Conservation (phyloP, 768 basidiomycete genomes). For the Boletus bicolor region DNA sequence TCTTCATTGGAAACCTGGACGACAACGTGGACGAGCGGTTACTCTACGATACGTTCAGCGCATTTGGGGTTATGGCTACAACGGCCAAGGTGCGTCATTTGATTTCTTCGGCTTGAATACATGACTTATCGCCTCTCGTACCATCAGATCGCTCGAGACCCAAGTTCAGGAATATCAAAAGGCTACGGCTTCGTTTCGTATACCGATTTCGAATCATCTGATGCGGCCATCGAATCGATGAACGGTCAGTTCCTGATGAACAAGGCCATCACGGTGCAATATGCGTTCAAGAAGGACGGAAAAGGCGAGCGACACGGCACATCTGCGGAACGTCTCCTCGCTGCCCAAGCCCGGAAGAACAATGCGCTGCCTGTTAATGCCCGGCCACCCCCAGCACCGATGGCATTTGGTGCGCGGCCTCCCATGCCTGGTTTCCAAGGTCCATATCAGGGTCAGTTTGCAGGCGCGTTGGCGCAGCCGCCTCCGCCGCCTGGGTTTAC, state of each 20-base stretch:
- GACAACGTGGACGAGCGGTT: constrained; percentile 92
- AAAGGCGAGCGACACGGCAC: constrained; percentile 98
- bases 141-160: constrained; percentile 87
- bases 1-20: constrained; percentile 95
- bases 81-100: constrained; percentile 66
- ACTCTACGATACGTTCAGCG: constrained; percentile 92
- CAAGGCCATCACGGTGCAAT: constrained; percentile 95
- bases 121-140: neutral
- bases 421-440: constrained; percentile 71
- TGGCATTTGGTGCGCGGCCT: constrained; percentile 65
- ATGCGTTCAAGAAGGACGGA: constrained; percentile 99
- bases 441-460: constrained; percentile 90
- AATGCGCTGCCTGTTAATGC: constrained; percentile 80
- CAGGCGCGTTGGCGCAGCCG: constrained; percentile 79
- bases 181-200: constrained; percentile 98
- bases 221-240: constrained; percentile 96
- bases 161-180: constrained; percentile 80
- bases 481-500: constrained; percentile 81
- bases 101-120: neutral
- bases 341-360: constrained; percentile 93
- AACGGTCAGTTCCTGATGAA: constrained; percentile 98
- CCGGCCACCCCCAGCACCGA: constrained; percentile 72
- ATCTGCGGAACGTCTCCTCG: constrained; percentile 91
- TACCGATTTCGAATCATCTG: constrained; percentile 96
- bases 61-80: constrained; percentile 90